Evolutionary conservation across 2,329 filamentous ascomycete genomes (phyloP).

Genomic region (Aspergillus costaricaensis): DNA sequence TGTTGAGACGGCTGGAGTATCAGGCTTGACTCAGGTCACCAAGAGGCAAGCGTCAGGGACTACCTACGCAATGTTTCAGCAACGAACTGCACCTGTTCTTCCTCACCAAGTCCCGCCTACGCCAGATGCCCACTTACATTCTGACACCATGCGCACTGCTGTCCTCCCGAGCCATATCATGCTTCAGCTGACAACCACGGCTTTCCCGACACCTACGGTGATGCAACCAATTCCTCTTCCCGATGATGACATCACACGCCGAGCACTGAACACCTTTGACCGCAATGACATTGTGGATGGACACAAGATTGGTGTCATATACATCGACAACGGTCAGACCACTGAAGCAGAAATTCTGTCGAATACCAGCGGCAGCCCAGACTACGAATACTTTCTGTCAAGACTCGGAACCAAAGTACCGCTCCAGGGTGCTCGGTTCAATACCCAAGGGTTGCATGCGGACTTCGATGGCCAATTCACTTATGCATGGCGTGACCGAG

Average conservation of each 20-base stretch:
- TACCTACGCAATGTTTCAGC: conserved; percentile 51
- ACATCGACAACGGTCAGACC: conserved; percentile 84
- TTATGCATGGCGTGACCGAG: conserved; percentile 91
- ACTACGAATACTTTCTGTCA: conserved; percentile 83
- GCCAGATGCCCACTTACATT: conserved; percentile 42
- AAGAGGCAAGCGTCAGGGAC: conserved; percentile 55
- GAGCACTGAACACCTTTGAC: conserved; percentile 81
- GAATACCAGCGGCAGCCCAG: conserved; percentile 81
- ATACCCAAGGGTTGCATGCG: conserved; percentile 86
- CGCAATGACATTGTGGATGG: conserved; percentile 87
- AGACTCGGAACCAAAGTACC: conserved; percentile 79
- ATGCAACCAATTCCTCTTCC: conserved; percentile 76
- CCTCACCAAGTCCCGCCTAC: conserved; percentile 48
- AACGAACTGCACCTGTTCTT: conserved; percentile 47
- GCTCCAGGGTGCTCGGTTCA: conserved; percentile 81
- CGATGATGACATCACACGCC: conserved; percentile 67
- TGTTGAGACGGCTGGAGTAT: conserved; percentile 50
- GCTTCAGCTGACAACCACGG: conserved; percentile 47
- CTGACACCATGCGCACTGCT: conserved; percentile 42
- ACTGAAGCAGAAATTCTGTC: conserved; percentile 80
- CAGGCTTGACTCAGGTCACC: conserved; percentile 52
- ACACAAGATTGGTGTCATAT: conserved; percentile 93
- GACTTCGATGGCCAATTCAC: conserved; percentile 84
- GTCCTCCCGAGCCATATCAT: conserved; percentile 51
- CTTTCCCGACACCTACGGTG: conserved; percentile 48